A percentile compares a stretch with the other conserved stretches of the same genome.
Conservation (phyloP, 257 asterid genomes). For the Anisodus acutangulus region DNA sequence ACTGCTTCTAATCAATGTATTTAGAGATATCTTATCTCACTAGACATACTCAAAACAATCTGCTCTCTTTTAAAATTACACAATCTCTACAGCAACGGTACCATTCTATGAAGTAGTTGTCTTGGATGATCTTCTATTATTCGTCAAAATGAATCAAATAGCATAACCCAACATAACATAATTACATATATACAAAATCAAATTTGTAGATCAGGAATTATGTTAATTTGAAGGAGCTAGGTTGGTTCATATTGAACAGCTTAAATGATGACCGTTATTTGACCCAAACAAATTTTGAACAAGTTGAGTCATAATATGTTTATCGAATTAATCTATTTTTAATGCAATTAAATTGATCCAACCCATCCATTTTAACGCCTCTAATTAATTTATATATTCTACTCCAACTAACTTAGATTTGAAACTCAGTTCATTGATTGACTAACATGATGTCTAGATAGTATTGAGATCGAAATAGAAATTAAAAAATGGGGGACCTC, state of each 20-base stretch:
- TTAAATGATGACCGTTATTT: too few species aligned
- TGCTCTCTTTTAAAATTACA: too few species aligned
- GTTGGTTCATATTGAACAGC: too few species aligned
- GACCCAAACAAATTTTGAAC: too few species aligned
- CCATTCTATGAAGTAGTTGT: too few species aligned
- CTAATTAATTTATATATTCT: too few species aligned
- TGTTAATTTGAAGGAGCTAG: background rate
- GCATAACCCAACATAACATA: background rate
- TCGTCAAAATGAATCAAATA: background rate
- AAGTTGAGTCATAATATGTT: background rate
- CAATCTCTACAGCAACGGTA: too few species aligned
- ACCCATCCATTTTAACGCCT: too few species aligned
- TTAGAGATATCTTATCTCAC: too few species aligned
- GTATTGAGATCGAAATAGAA: background rate
- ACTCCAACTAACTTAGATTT: background rate
- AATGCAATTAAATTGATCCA: background rate
- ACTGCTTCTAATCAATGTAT: too few species aligned
- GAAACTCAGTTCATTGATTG: background rate
- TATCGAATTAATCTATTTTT: background rate
- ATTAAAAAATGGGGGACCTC: background rate
- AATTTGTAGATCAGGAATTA: background rate
- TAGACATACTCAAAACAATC: too few species aligned
- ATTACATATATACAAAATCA: background rate
- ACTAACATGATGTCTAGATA: background rate
- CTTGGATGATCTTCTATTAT: too few species aligned